Evolutionary conservation across 768 basidiomycete genomes (phyloP), one percentile per base, ranked within the genome.

Genomic region (Lentinula sp.): DNA sequence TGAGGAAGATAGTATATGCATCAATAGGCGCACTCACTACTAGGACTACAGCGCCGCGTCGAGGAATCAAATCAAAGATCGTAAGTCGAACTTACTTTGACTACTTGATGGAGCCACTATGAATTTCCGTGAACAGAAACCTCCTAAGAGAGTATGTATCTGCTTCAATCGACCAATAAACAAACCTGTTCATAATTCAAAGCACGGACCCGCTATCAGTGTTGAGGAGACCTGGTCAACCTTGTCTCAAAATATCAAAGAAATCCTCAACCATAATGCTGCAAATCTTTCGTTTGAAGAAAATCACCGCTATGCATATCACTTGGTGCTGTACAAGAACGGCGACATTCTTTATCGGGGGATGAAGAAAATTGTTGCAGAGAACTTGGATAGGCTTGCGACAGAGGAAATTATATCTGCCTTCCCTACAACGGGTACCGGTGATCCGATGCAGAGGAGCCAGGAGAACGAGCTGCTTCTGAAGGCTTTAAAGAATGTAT

Each of bases 191-290:
- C 35, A 62, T 39, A 46, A n/a, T 57, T 28, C 64, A 41, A 64
- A 93, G 91, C 88, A 85, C 73, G 88, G 86, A 9, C 81, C 85
- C 20, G 85, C 86, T 61, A 81, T 90, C 51, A 85, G 90, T n/a
- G 80, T 87, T 32, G 87, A 93, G 46, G 87, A 91, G 65, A 95
- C 88, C 46, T 97, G 95, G 93, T 70, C 79, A 6, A 85, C 85
- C 65, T 79, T 99, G 12, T 80, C 91, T 10, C 78, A 80, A 63
- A 97, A 98, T 64, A 95, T 99, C 66, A 81, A 85, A 61, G 93
- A 96, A 79, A 98, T 99, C 56, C 93, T 96, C 71, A 89, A 92
- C 66, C 93, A 96, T 73, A 93, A 96, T 72, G 93, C 94, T 3
- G 84, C 86, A 53, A 88, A 86, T 67, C 83, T 99, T 37, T 91